phyloP scores from a whole-genome alignment of 768 basidiomycete genomes.

The Lactarius sanguifluus region DNA sequence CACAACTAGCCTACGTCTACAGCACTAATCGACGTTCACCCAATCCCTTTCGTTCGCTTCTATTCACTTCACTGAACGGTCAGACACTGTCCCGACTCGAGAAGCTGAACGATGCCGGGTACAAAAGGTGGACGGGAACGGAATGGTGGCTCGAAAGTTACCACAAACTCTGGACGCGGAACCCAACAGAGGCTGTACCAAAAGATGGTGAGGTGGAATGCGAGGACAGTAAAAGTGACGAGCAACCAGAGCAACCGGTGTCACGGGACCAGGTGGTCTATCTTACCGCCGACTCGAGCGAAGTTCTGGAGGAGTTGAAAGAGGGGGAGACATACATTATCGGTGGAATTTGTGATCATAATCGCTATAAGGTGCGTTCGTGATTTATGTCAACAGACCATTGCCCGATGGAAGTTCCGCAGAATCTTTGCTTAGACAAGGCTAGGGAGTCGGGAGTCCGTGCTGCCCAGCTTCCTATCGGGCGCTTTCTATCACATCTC shows the following conservation, averaged over 20 bases:
- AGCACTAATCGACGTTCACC: constrained; percentile 76
- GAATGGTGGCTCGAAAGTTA: constrained; percentile 84
- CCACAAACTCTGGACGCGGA: constrained; percentile 59
- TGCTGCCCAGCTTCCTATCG: constrained; percentile 91
- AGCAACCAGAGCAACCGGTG: constrained; percentile 16
- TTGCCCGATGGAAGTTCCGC: constrained; percentile 14
- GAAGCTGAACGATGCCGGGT: constrained; percentile 59
- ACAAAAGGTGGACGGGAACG: constrained; percentile 77
- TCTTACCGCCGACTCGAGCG: constrained; percentile 89
- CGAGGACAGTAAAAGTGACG: constrained; percentile 7
- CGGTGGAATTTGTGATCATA: constrained; percentile 93
- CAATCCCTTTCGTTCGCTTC: constrained; percentile 65
- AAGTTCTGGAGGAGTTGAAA: constrained; percentile 79
- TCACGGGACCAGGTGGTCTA: constrained; percentile 65
- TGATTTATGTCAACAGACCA: background rate
- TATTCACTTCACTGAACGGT: constrained; percentile 82
- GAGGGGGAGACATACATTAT: constrained; percentile 91
- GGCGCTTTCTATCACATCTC: constrained; percentile 81
- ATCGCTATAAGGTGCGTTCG: constrained; percentile 80
- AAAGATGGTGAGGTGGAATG: constrained; percentile 14
- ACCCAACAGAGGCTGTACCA: constrained; percentile 8
- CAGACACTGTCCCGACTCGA: constrained; percentile 66
- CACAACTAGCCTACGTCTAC: constrained; percentile 91
- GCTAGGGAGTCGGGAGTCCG: constrained; percentile 70
- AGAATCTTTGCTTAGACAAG: constrained; percentile 91